These are phyloP conservation scores for Trichosporon faecale DNA, from an alignment of 1,284 basidiomycete species.

Conservation along the genomic window DNA sequence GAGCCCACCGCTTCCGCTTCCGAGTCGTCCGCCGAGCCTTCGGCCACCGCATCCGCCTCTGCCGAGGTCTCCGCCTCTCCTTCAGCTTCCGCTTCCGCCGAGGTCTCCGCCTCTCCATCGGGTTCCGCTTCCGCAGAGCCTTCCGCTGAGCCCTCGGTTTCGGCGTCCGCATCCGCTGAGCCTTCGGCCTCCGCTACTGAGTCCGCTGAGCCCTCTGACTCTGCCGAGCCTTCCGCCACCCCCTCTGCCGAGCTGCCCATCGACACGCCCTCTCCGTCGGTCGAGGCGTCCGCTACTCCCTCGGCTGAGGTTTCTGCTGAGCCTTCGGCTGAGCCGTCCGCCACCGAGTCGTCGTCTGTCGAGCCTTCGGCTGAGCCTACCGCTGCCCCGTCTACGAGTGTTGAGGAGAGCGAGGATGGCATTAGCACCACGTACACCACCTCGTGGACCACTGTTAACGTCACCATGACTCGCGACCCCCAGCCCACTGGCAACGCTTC, in stretches of 20 bases:
- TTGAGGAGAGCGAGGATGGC: slow-evolving; percentile 38
- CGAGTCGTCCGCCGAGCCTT: slow-evolving; percentile 12
- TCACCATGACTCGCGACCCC: slow-evolving; percentile 34
- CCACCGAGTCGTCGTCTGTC: slow-evolving; percentile 3
- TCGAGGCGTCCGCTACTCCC: background rate
- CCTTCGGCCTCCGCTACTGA: background rate
- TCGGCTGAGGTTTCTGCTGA: slow-evolving; percentile 6
- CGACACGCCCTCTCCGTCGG: background rate
- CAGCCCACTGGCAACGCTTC: slow-evolving; percentile 4
- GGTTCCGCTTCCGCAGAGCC: slow-evolving; percentile 2
- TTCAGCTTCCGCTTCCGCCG: slow-evolving; percentile 4
- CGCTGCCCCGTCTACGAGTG: slow-evolving; percentile 4
- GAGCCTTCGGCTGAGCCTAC: background rate
- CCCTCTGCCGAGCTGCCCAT: background rate
- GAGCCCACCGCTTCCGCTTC: background rate
- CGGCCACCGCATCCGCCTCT: slow-evolving; percentile 13
- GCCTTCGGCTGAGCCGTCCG: slow-evolving; percentile 5
- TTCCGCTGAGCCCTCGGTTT: slow-evolving; percentile 3
- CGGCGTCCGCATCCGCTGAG: background rate
- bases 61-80: background rate
- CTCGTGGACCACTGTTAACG: slow-evolving; percentile 33
- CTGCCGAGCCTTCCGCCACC: slow-evolving; percentile 15
- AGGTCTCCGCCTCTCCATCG: slow-evolving; percentile 4
- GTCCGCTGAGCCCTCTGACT: slow-evolving; percentile 11
- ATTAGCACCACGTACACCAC: slow-evolving; percentile 41